A percentile compares a stretch with the other conserved stretches of the same genome.
Conservation (phyloP, 2,329 filamentous ascomycete genomes). For the Botrytis aclada region DNA sequence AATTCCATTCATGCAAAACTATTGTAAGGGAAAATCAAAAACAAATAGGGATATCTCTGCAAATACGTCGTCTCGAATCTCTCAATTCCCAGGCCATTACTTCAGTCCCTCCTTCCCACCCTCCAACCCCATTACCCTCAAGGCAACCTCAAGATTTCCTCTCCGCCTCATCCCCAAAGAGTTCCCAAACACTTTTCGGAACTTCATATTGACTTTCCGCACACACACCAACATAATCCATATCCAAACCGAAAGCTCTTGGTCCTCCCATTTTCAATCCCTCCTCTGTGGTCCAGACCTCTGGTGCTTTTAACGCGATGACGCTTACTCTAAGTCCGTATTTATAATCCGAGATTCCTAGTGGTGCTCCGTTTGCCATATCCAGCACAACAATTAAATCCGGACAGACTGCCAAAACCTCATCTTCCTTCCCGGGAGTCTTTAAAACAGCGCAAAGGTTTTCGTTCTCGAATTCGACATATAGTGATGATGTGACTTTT, state of each 20-base stretch:
- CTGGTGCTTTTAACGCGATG: slow-evolving; percentile 49
- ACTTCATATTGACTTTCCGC: slow-evolving; percentile 28
- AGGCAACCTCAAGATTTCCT: neutral
- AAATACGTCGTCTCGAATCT: neutral
- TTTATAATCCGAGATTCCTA: slow-evolving; percentile 49
- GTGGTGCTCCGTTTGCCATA: slow-evolving; percentile 47
- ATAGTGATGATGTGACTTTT: neutral
- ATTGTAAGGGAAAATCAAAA: neutral
- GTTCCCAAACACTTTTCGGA: slow-evolving; percentile 36
- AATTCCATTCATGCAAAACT: neutral
- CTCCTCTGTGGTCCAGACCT: slow-evolving; percentile 45
- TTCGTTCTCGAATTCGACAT: slow-evolving; percentile 37
- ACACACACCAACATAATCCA: slow-evolving; percentile 30
- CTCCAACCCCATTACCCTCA: neutral
- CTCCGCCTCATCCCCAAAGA: slow-evolving; percentile 25
- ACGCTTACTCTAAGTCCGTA: slow-evolving; percentile 52
- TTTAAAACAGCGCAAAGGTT: slow-evolving; percentile 32
- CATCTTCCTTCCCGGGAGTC: slow-evolving; percentile 24
- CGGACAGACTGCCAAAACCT: slow-evolving; percentile 33
- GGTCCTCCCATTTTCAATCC: slow-evolving; percentile 44
- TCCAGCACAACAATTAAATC: slow-evolving; percentile 41
- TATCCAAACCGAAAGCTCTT: slow-evolving; percentile 39
- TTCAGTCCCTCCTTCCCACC: neutral
- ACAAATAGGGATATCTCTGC: neutral
- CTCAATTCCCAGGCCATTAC: neutral